Percentiles rank a stretch among this genome's conserved stretches.
Evolutionary conservation across 2,329 filamentous ascomycete genomes (phyloP).

Genomic region (Aspergillus fumigatiaffinis): DNA sequence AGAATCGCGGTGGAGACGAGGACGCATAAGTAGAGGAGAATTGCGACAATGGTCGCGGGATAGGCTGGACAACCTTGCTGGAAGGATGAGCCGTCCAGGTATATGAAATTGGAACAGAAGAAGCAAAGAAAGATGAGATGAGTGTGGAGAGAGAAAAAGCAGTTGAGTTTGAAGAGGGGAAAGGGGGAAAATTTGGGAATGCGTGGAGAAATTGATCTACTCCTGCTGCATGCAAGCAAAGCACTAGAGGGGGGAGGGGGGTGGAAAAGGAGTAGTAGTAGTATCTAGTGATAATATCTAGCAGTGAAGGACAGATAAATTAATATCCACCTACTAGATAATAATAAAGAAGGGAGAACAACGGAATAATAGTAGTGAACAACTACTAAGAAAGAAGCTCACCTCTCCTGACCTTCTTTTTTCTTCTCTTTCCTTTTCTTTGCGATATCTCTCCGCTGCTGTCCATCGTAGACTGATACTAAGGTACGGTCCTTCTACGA

Average conservation of each 20-base stretch:
- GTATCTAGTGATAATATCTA: too few species aligned
- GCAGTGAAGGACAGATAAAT: too few species aligned
- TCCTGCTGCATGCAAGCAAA: neutral
- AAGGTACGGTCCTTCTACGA: neutral
- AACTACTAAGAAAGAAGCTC: neutral
- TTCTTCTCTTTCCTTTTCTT: neutral
- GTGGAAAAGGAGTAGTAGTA: neutral
- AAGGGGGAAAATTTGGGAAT: constrained; percentile 2
- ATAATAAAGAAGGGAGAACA: neutral
- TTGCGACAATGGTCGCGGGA: constrained; percentile 19
- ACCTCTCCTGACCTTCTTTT: neutral
- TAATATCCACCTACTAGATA: too few species aligned
- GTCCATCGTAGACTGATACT: neutral
- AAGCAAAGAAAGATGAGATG: neutral
- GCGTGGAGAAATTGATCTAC: neutral
- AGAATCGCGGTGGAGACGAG: constrained; percentile 10
- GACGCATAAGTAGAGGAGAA: constrained; percentile 18
- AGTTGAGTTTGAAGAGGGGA: constrained; percentile 2
- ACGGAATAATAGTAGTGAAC: too few species aligned
- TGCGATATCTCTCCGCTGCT: neutral
- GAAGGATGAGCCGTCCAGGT: neutral
- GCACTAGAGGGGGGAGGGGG: neutral
- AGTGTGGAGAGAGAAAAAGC: constrained; percentile 3
- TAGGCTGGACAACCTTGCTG: neutral
- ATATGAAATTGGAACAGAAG: neutral